These are phyloP conservation scores for Abrus pulchellus DNA, from an alignment of 306 rosid genomes.

Conservation along the genomic window DNA sequence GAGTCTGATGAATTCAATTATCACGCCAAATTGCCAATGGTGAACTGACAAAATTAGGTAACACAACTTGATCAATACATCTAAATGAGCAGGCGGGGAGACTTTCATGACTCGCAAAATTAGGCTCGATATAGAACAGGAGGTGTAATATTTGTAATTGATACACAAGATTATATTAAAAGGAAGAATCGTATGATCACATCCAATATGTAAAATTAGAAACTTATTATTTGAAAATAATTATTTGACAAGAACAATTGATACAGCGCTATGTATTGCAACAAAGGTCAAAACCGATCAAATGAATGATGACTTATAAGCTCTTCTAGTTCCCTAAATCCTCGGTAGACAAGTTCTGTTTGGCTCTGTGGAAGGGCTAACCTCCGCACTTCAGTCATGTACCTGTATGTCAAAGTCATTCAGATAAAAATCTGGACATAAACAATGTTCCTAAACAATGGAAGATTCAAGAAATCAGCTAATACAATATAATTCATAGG, in stretches of 20 bases:
- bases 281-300: constrained; percentile 72
- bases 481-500: constrained; percentile 13
- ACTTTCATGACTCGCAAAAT: not conserved
- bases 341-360: constrained; percentile 80
- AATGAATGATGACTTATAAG: constrained; percentile 76
- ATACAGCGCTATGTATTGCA: constrained; percentile 55
- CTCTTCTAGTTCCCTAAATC: constrained; percentile 92
- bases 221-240: constrained; percentile 48
- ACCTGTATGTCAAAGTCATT: constrained; percentile 62
- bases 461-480: constrained; percentile 4
- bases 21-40: not conserved
- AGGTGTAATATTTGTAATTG: constrained; percentile 26
- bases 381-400: constrained; percentile 92
- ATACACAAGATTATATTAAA: constrained; percentile 28
- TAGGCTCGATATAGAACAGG: constrained; percentile 11
- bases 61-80: constrained; percentile 12
- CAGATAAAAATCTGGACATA: constrained; percentile 33
- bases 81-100: constrained; percentile 18
- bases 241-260: constrained; percentile 47
- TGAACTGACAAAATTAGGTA: constrained; percentile 4
- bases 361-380: constrained; percentile 88
- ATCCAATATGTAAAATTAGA: constrained; percentile 40
- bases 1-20: not conserved
- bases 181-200: constrained; percentile 10
- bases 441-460: constrained; percentile 18